Evolutionary conservation across 139 green algal genomes (phyloP).

Genomic region (Auxenochlorella pyrenoidosa): DNA sequence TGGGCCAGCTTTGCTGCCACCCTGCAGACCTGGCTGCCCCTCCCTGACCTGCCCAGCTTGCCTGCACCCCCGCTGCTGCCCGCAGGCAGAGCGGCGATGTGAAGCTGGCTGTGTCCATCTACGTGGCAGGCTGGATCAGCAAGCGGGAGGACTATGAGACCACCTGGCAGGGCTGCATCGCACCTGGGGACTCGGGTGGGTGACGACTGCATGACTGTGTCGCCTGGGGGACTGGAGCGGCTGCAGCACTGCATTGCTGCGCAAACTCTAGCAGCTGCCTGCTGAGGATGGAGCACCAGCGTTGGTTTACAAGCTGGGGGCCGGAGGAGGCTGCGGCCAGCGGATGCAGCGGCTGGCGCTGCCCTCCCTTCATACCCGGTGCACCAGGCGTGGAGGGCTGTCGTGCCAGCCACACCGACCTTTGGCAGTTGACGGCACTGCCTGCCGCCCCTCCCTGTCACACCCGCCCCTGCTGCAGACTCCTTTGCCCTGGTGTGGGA

Average conservation of each 20-base stretch:
- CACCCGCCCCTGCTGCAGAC: constrained; percentile 17
- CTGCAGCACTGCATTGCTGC: too few relatives aligned
- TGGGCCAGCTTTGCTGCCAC: neutral
- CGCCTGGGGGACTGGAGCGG: too few relatives aligned
- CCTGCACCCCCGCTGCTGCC: neutral
- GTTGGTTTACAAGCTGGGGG: too few relatives aligned
- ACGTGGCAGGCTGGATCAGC: constrained; percentile 73
- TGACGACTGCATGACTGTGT: neutral
- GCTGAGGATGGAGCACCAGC: too few relatives aligned
- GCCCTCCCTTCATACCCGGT: too few relatives aligned
- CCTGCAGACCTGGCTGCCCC: neutral
- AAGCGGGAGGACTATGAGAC: constrained; percentile 65
- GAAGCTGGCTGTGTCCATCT: constrained; percentile 64
- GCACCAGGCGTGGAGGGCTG: too few relatives aligned
- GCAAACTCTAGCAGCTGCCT: too few relatives aligned
- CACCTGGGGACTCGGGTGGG: neutral
- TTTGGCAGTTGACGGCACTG: too few relatives aligned
- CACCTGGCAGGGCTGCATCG: constrained; percentile 56
- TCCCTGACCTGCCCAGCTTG: neutral
- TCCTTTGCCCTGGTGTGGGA: constrained; percentile 80
- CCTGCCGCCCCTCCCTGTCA: too few relatives aligned
- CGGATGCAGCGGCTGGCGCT: too few relatives aligned
- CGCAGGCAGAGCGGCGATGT: constrained; percentile 41
- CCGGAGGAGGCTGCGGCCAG: neutral
- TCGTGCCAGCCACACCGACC: too few relatives aligned